Evolutionary conservation across 192 early-diverging fungal genomes (phyloP), one percentile per base, ranked within the genome.

Genomic region (Helicostylum pulchrum): DNA sequence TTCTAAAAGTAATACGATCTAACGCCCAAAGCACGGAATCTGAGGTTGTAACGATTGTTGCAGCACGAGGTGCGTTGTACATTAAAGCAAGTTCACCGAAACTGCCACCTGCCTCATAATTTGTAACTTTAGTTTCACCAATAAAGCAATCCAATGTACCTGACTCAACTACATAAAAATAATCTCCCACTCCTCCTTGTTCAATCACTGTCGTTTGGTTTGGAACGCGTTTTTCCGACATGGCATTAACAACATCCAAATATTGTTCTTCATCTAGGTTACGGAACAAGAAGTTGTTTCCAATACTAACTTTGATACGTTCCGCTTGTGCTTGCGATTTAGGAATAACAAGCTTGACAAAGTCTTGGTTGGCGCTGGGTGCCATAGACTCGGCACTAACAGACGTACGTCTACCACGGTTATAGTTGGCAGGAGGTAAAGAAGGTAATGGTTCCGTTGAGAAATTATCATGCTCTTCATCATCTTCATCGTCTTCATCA

Each of bases 11-110:
- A 30, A 99, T 88, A 59, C 97, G 92, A 79, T 99, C 97, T 43
- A 99, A 75, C 0, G 97, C 97, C 97, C 97, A 99, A 56, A 99
- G 81, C 20, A 94, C 90, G 12, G 85, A 81, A 47, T 92, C 88
- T 4, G 86, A 83, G 1, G 93, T 97, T 1, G 93, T 87, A 2
- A 81, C 80, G 11, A 99, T 89, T 1, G 95, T 97, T 34, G 97
- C 97, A 2, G 97, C 97, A 45, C 97, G 88, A 10, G 97, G 97
- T 7, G 94, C 94, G 66, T 98, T 98, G 78, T 99, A 99, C 97
- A 99, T 99, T 6, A 99, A 83, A 39, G 97, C 97, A 47, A 99
- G 83, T 78, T 99, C 95, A 61, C 97, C 97, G 90, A 99, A 99
- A 72, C 87, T 90, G 52, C 92, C 95, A 53, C 92, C 88, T 14